These are phyloP conservation scores for Prunella vulgaris DNA, from an alignment of 257 asterid species.

Conservation along the genomic window DNA sequence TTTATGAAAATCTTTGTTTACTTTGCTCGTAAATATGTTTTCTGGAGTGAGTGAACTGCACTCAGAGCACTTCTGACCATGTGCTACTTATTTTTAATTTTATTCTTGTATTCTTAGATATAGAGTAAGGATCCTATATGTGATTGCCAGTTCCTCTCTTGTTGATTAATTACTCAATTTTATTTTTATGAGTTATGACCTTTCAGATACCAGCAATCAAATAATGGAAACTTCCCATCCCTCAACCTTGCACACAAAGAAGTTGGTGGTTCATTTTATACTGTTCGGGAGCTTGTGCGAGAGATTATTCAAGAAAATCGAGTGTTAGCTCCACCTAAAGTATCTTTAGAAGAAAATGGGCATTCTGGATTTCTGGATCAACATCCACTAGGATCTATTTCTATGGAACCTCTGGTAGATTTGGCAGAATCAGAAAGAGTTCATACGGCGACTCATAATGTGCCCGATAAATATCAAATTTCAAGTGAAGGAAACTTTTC, in stretches of 20 bases:
- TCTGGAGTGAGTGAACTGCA: not conserved
- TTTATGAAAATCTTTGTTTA: not conserved
- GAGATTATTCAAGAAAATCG: slow-evolving; percentile 89
- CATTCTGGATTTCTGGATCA: slow-evolving; percentile 41
- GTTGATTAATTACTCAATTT: not conserved
- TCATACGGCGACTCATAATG: slow-evolving; percentile 14
- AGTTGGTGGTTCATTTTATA: slow-evolving; percentile 95
- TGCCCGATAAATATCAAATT: slow-evolving; percentile 17
- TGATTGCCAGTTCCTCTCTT: not conserved
- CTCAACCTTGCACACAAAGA: slow-evolving; percentile 87
- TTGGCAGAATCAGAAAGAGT: slow-evolving; percentile 28
- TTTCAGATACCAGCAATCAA: slow-evolving; percentile 66
- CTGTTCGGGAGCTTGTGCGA: slow-evolving; percentile 78
- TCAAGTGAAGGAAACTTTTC: slow-evolving; percentile 30
- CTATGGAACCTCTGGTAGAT: slow-evolving; percentile 48
- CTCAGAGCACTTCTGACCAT: not conserved
- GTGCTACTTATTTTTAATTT: not conserved
- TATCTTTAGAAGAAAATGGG: slow-evolving; percentile 35
- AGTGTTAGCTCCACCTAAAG: slow-evolving; percentile 76
- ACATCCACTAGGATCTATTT: slow-evolving; percentile 58
- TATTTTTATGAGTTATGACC: not conserved
- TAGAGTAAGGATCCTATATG: not conserved
- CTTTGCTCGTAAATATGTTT: not conserved
- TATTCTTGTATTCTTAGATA: not conserved
- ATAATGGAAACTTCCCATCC: slow-evolving; percentile 71